Conservation (phyloP, 768 basidiomycete genomes). For the Tulasnella sp. region DNA sequence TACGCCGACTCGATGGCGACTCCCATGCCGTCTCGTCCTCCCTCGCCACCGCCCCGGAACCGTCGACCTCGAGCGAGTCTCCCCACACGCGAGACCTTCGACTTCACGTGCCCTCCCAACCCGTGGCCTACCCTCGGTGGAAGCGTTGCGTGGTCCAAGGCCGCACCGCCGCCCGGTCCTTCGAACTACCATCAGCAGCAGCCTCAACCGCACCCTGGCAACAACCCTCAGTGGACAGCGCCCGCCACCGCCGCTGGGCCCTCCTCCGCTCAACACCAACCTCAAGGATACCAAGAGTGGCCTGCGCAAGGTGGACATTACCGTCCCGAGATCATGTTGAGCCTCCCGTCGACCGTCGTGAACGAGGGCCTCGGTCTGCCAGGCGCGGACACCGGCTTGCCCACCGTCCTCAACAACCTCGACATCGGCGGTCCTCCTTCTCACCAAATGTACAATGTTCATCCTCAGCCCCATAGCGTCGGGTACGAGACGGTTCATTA, state of each 20-base stretch:
- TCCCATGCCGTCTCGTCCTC: no score
- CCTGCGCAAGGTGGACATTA: not conserved
- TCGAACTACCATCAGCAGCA: not conserved
- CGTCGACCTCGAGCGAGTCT: no score
- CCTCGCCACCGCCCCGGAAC: no score
- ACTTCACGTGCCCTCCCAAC: not conserved
- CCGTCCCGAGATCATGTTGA: not conserved
- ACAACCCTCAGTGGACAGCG: not conserved
- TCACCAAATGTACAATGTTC: not conserved
- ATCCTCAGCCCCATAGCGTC: not conserved
- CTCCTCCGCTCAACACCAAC: not conserved
- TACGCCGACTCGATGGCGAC: no score
- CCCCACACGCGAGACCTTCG: not conserved
- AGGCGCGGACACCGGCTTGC: not conserved
- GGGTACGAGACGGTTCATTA: not conserved
- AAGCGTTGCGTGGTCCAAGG: not conserved
- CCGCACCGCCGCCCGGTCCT: not conserved
- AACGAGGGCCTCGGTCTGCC: not conserved
- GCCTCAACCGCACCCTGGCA: not conserved
- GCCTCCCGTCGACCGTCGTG: not conserved
- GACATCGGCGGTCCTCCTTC: not conserved
- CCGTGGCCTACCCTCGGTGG: not conserved
- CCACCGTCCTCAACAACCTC: not conserved
- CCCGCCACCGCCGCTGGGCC: not conserved
- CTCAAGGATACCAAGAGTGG: not conserved